Percentiles rank a stretch among this genome's conserved stretches.
Evolutionary conservation across 108 stramenopile species (phyloP).

Genomic region (Cyclotella kingstonii): DNA sequence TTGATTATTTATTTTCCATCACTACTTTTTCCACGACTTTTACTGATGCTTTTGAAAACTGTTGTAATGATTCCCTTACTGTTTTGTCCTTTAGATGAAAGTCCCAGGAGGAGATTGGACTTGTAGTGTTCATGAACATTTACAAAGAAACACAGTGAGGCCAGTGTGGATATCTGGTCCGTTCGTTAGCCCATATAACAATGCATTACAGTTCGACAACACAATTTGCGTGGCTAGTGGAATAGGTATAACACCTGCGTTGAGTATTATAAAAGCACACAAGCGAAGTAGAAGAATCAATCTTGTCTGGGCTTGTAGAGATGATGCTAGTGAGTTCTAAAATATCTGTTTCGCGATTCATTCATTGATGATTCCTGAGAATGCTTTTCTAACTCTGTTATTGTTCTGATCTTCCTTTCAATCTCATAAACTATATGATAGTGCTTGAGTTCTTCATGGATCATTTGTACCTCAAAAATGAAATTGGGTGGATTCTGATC

Average conservation of each 20-base stretch:
- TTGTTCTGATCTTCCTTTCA: neutral
- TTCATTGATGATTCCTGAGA: too few relatives aligned
- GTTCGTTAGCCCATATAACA: conserved; percentile 50
- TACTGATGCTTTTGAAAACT: too few relatives aligned
- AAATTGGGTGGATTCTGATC: conserved; percentile 41
- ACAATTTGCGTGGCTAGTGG: conserved; percentile 49
- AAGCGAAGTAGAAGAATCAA: conserved; percentile 45
- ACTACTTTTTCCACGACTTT: too few relatives aligned
- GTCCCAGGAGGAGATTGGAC: conserved; percentile 51
- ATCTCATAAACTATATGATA: neutral
- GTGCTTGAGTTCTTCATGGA: conserved; percentile 54
- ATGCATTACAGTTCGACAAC: conserved; percentile 44
- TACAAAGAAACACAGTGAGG: conserved; percentile 38
- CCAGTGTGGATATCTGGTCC: conserved; percentile 56
- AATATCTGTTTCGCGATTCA: neutral
- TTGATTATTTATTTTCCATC: too few relatives aligned
- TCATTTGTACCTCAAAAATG: conserved; percentile 40
- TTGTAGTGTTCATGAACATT: conserved; percentile 25
- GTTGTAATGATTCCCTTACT: too few relatives aligned
- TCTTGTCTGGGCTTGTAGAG: conserved; percentile 49
- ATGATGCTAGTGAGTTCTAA: conserved; percentile 20
- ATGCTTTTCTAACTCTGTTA: neutral
- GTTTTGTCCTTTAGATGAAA: too few relatives aligned
- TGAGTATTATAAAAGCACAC: conserved; percentile 43
- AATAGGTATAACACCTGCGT: conserved; percentile 54